Evolutionary conservation across 768 basidiomycete genomes (phyloP).

Genomic region (Trametes punicea): DNA sequence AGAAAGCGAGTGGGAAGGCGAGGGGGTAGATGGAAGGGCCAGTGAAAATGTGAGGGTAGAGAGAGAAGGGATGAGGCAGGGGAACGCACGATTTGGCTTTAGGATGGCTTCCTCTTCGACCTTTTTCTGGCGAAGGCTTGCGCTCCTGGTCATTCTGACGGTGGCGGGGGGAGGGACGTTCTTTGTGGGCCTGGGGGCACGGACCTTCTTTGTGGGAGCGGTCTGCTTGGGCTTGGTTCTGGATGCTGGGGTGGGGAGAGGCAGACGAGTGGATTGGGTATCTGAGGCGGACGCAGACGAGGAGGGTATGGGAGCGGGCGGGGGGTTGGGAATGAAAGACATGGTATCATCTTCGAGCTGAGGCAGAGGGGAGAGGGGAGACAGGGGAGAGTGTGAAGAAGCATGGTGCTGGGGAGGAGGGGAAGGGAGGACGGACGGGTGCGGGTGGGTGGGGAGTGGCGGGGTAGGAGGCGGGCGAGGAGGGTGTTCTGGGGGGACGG

Average conservation of each 20-base stretch:
- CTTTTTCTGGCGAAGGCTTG: conserved; percentile 1
- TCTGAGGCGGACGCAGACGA: background rate
- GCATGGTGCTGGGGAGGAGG: background rate
- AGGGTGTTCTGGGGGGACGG: conserved; percentile 16
- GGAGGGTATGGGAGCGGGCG: background rate
- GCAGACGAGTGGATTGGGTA: background rate
- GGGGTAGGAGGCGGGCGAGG: background rate
- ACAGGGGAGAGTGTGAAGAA: background rate
- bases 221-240: conserved; percentile 6
- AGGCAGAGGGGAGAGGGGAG: conserved; percentile 9
- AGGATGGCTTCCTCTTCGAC: background rate
- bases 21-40: background rate
- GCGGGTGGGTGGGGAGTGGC: background rate
- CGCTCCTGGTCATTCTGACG: conserved; percentile 6
- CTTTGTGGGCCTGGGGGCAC: background rate
- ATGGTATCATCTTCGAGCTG: background rate
- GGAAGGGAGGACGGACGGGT: background rate
- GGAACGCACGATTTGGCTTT: background rate
- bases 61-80: too few species aligned
- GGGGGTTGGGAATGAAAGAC: background rate
- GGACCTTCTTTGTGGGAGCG: background rate
- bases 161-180: background rate
- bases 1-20: background rate
- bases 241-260: background rate
- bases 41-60: too few species aligned